phyloP scores from a whole-genome alignment of 371 early-diverging fungal species.

The Syncephalis fuscata region DNA sequence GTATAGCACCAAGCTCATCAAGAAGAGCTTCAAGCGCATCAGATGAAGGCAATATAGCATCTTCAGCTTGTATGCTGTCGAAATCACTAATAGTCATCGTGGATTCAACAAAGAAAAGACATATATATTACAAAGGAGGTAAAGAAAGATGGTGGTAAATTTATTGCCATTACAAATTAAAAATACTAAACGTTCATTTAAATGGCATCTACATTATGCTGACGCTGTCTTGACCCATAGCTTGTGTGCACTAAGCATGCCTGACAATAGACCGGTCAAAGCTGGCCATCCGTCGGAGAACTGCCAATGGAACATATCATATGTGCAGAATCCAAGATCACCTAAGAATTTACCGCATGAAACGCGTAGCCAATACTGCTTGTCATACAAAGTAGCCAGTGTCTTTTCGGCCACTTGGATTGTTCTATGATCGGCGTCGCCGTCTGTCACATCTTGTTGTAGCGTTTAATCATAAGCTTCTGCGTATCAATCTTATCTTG shows the following conservation, averaged over 20 bases:
- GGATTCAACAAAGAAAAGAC: too few relatives aligned
- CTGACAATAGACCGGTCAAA: conserved; percentile 47
- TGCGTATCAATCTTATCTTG: background rate
- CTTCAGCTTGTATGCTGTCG: too few relatives aligned
- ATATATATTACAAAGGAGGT: too few relatives aligned
- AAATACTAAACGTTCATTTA: too few relatives aligned
- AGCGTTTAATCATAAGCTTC: conserved; percentile 1
- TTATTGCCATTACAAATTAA: too few relatives aligned
- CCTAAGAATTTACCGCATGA: conserved; percentile 30
- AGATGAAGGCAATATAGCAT: too few relatives aligned
- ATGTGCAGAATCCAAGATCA: conserved; percentile 49
- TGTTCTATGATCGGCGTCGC: conserved; percentile 1
- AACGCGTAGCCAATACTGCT: conserved; percentile 22
- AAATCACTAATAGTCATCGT: too few relatives aligned
- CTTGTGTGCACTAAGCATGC: conserved; percentile 46
- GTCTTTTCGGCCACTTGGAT: background rate
- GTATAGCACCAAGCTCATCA: too few relatives aligned
- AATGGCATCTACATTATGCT: too few relatives aligned
- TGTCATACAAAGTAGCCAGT: background rate
- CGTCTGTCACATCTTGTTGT: conserved; percentile 1
- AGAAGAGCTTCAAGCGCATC: too few relatives aligned
- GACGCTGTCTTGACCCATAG: background rate
- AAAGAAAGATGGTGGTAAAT: too few relatives aligned
- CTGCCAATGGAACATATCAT: conserved; percentile 44
- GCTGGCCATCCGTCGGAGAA: conserved; percentile 46